Conservation (phyloP, 2,329 filamentous ascomycete genomes). For the Rutstroemia sydowiana region DNA sequence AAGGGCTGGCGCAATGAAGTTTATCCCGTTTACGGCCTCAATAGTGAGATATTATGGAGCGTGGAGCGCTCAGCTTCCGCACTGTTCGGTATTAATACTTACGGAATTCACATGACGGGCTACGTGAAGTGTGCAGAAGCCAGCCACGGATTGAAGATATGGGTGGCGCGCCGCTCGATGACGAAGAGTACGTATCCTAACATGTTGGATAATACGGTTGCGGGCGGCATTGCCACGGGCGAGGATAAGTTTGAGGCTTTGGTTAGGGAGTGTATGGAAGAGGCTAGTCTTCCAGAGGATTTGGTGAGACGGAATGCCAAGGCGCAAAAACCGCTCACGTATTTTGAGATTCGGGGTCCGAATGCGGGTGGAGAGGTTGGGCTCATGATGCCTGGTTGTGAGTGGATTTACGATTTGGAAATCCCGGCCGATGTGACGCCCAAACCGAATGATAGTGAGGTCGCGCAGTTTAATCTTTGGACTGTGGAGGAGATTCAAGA, state of each 20-base stretch:
- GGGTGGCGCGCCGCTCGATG: constrained; percentile 71
- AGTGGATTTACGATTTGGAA: constrained; percentile 87
- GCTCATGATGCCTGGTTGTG: constrained; percentile 80
- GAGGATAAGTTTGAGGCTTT: constrained; percentile 76
- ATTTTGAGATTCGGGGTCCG: constrained; percentile 72
- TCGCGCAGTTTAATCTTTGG: constrained; percentile 75
- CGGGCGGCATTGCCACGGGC: constrained; percentile 71
- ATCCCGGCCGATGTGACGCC: constrained; percentile 61
- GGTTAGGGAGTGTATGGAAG: constrained; percentile 80
- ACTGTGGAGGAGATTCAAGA: constrained; percentile 67
- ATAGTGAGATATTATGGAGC: constrained; percentile 58
- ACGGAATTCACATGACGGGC: constrained; percentile 75
- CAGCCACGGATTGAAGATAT: constrained; percentile 61
- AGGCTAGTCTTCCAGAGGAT: constrained; percentile 69
- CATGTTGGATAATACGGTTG: constrained; percentile 84
- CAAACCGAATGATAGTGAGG: constrained; percentile 79
- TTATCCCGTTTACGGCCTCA: constrained; percentile 66
- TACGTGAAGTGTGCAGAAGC: constrained; percentile 48
- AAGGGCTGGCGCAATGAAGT: constrained; percentile 73
- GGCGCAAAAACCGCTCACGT: constrained; percentile 67
- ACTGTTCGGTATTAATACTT: constrained; percentile 68
- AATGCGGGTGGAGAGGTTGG: constrained; percentile 73
- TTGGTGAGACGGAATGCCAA: constrained; percentile 55
- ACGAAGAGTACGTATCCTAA: constrained; percentile 80
- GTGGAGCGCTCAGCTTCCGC: constrained; percentile 70